Evolutionary conservation across 2,329 filamentous ascomycete species (phyloP), one percentile per base, ranked within the genome.

Genomic region (Cephalotrichum gorgonifer): DNA sequence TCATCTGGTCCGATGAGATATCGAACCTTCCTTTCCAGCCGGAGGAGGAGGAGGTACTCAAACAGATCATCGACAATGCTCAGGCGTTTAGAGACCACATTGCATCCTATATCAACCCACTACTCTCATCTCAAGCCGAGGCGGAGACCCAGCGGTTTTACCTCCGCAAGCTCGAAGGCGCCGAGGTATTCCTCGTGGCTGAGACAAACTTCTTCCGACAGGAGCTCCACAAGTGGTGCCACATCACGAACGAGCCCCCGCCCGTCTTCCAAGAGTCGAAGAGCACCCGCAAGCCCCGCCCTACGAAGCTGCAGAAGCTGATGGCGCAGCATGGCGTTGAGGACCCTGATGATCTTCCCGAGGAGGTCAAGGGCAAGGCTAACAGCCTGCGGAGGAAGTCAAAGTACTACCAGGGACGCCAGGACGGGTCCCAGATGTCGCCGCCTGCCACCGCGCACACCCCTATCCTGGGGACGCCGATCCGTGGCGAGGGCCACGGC

Each of bases 201-300:
- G 93, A 98, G 68, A 96, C 91, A n/a, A 98, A 98, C 62, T 95
- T 94, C 65, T 91, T 98, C 70, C 83, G 91, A 23, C 89, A 95
- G 62, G 89, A 96, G 61, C 74, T 98, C 50, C 93, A 98, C 67
- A 94, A 88, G 62, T 95, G 88, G 86, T 88, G 85, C 35, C 90
- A 90, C 3, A 88, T 97, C 25, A 90, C 93, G 2, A 86, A 88
- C 0, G 78, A 88, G 14, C 74, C 93, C 12, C 93, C 93, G 3
- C 90, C 90, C 22, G 83, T 94, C 33, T 75, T 95, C 9, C 86
- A 95, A 53, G 79, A 85, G 15, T 97, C 91, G 1, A 78, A 90
- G 54, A 96, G 90, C 45, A 98, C 93, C 4, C 80, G 93, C 51
- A 98, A 98, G 66, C 93, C 93, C 38, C 83, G 93, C 8, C 93